A percentile compares a stretch with the other conserved stretches of the same genome.
phyloP scores from a whole-genome alignment of 495 filamentous ascomycete species.

The Lindgomyces ingoldianus region DNA sequence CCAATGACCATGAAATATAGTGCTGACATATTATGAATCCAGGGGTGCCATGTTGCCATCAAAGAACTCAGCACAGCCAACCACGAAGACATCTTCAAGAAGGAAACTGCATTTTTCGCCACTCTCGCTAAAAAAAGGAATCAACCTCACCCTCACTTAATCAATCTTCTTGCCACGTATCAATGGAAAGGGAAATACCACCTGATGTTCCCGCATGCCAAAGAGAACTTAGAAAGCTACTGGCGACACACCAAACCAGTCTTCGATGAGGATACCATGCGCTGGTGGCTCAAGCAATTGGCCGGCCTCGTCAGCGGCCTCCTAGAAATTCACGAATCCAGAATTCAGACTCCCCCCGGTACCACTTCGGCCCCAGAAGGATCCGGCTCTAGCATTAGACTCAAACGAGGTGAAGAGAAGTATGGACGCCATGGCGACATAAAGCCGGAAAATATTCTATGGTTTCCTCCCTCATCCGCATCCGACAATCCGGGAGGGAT shows the following conservation, averaged over 20 bases:
- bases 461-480: slow-evolving; percentile 27
- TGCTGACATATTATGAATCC: neutral
- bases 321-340: neutral
- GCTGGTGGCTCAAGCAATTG: slow-evolving; percentile 1
- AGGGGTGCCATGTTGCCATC: slow-evolving; percentile 2
- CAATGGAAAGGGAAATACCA: slow-evolving; percentile 3
- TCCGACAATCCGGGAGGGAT: slow-evolving; percentile 7
- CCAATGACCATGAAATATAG: neutral
- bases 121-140: neutral
- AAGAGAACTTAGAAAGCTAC: neutral
- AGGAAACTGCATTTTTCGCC: neutral
- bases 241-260: neutral
- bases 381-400: neutral
- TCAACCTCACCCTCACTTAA: neutral
- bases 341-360: neutral
- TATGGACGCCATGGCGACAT: slow-evolving; percentile 38
- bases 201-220: neutral
- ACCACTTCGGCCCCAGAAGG: neutral
- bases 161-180: slow-evolving; percentile 2
- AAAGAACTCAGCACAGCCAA: neutral
- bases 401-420: slow-evolving; percentile 3
- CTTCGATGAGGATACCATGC: neutral
- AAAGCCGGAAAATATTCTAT: slow-evolving; percentile 46
- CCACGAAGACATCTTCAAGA: neutral
- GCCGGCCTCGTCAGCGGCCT: neutral